Evolutionary conservation across 2,329 filamentous ascomycete species (phyloP).

Genomic region (Aphanocladium album): DNA sequence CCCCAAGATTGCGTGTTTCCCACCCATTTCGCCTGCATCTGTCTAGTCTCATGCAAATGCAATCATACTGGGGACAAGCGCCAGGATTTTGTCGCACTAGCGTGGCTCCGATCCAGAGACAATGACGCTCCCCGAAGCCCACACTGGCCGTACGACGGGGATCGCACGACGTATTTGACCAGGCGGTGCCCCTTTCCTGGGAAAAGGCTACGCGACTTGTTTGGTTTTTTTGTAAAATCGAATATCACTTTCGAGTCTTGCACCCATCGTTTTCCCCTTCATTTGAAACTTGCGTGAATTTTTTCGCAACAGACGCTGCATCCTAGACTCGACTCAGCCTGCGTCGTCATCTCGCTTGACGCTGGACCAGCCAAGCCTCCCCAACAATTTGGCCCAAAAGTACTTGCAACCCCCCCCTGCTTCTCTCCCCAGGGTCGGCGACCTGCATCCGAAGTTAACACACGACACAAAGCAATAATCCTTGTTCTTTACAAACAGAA

Average conservation of each 20-base stretch:
- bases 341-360: conserved; percentile 10
- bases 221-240: not conserved
- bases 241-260: not conserved
- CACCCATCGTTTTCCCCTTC: not conserved
- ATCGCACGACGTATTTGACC: not conserved
- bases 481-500: not conserved
- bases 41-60: conserved; percentile 7
- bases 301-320: not conserved
- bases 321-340: conserved; percentile 10
- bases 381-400: conserved; percentile 3
- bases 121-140: not conserved
- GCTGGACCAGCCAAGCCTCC: not conserved
- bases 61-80: not conserved
- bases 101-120: not conserved
- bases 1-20: not conserved
- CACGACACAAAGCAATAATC: not conserved
- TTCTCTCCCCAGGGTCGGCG: not conserved
- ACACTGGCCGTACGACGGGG: not conserved
- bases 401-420: not conserved
- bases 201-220: not conserved
- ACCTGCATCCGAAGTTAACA: not conserved
- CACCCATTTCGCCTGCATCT: not conserved
- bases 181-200: not conserved
- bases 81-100: not conserved
- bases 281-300: not conserved